Base-by-base conservation (phyloP, 768 basidiomycete genomes). In the Mycena leptocephala region DNA sequence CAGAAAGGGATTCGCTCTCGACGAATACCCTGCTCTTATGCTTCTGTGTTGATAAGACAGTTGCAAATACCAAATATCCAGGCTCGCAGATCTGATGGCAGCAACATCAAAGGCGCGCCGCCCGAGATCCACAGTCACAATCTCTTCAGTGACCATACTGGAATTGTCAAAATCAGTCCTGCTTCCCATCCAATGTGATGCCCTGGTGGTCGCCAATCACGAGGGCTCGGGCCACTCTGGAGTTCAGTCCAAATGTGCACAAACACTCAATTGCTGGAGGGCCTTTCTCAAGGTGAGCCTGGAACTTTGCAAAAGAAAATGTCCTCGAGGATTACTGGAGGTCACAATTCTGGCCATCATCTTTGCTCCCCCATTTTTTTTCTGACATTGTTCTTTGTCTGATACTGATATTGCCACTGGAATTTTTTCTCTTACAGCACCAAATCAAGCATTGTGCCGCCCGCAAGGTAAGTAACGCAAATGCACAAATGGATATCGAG, bases 221-320 rank as follows among this genome's bases (percentile, higher is more conserved):
- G 48, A 53, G 9, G 30, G 35, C 18, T 14, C n/a, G n/a, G 39
- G 66, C 46, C 11, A 16, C 32, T 14, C 32, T 2, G 10, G 35
- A 28, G 6, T 14, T 62, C 16, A 56, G 18, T 0, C 41, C 55
- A n/a, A n/a, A 0, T 75, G 74, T 61, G 68, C 63, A 18, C 68
- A 70, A 48, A 58, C 32, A 30, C 30, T 75, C 2, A 59, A 46
- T 16, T 65, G 74, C 43, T 70, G 69, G 74, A 70, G 6, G 13
- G 62, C 74, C 10, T 75, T 75, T 30, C 9, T n/a, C 32, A 65
- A 63, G 74, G 74, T 75, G 33, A 64, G 74, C 30, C 20, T n/a
- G 1, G 5, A 8, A 41, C 9, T 24, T 59, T 41, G 13, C 51
- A 55, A 26, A 55, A n/a, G n/a, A 33, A 46, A 1, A 46, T 41